These are phyloP conservation scores for Nakazawaea ernobii DNA, from an alignment of 805 yeast genomes.

Conservation along the genomic window DNA sequence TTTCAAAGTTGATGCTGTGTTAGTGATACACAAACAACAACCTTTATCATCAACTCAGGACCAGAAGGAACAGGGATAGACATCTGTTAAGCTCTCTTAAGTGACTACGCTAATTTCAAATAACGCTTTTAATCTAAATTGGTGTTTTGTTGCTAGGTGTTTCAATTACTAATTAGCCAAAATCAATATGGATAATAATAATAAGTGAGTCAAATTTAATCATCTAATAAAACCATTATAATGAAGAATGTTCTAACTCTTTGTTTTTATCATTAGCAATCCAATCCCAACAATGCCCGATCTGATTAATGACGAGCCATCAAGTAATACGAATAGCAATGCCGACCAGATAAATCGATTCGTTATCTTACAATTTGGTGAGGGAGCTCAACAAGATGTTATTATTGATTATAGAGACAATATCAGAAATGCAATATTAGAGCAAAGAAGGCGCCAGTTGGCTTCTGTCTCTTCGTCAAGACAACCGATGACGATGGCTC, in stretches of 20 bases:
- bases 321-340: not conserved
- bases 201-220: not conserved
- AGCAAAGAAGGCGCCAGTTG: constrained; percentile 6
- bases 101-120: not conserved
- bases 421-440: constrained; percentile 8
- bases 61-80: not conserved
- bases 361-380: constrained; percentile 11
- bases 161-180: not conserved
- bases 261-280: not conserved
- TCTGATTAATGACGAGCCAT: not conserved
- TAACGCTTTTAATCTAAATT: not conserved
- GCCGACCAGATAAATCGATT: constrained; percentile 5
- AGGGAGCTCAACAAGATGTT: constrained; percentile 11
- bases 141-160: not conserved
- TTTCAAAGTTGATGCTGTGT: too few relatives aligned
- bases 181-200: not conserved
- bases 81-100: too few relatives aligned
- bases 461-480: not conserved
- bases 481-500: not conserved
- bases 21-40: not conserved
- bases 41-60: not conserved
- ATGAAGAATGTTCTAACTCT: not conserved
- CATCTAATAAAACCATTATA: not conserved
- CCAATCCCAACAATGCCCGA: not conserved
- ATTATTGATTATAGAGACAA: constrained; percentile 10